Base-by-base conservation (phyloP, 2,329 filamentous ascomycete genomes). In the Alternaria ventricosa region DNA sequence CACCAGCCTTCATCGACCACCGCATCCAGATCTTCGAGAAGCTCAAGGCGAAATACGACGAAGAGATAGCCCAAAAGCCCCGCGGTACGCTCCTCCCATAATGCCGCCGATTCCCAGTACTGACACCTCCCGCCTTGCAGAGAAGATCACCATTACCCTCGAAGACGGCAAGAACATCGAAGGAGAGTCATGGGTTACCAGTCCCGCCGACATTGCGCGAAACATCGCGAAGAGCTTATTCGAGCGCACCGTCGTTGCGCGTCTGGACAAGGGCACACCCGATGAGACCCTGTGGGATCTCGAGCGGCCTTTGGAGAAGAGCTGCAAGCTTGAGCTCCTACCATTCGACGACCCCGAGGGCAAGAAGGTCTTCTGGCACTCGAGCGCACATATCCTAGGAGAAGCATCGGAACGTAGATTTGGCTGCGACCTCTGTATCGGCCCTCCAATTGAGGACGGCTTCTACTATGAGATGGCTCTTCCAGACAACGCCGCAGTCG, bases 401-500 rank as follows among this genome's bases (percentile, higher is more conserved):
- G 96, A 98, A 82, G 94, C 94, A 64, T 92, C 91, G 54, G 96
- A 99, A 82, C 88, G 92, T 76, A 88, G 94, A 74, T 99, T 94
- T 78, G 93, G 94, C 64, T 97, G 95, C 82, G 90, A 92, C 73
- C 88, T 97, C 49, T 97, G 94, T 80, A 96, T 97, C 78, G 96
- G 96, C 23, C 96, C 96, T 33, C 96, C 93, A 10, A 94, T 95
- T 47, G 89, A 94, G 57, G 91, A 94, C 80, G 95, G 94, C 43
- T 97, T 97, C 86, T 97, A 97, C 86, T 98, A 97, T 82, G 93
- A 98, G 82, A 97, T 98, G 94, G 92, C 92, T 30, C 85, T 93
- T 47, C 88, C 91, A 50, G 90, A 91, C 43, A 89, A 90, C 76
- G 89, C 85, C 56, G 85, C 86, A 23, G 92, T 97, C 44, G 88